Percentiles rank a stretch among this genome's conserved stretches.
Conservation (phyloP, 1,284 basidiomycete species). For the Fomitopsis pinicola region DNA sequence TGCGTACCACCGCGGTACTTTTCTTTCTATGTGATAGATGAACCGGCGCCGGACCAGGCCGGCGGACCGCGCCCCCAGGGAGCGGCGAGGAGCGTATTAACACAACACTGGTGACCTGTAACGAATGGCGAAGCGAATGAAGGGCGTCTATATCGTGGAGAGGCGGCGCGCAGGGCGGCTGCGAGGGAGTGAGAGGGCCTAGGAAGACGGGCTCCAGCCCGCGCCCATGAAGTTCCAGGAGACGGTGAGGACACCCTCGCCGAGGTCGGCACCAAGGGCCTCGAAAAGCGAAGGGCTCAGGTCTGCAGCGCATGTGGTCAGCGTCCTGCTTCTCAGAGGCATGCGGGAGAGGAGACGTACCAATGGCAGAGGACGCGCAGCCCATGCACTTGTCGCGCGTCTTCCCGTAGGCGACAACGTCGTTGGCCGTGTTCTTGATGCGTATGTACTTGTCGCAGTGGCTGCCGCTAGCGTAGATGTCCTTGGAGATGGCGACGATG, state of each 20-base stretch:
- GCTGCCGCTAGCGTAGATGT: slow-evolving; percentile 29
- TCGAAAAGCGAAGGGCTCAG: slow-evolving; percentile 23
- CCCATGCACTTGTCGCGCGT: slow-evolving; percentile 33
- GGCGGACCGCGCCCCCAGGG: not conserved
- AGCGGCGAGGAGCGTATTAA: not conserved
- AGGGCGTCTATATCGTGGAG: not conserved
- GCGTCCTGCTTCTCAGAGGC: not conserved
- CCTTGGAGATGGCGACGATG: slow-evolving; percentile 36
- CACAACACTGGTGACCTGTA: not conserved
- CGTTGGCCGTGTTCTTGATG: slow-evolving; percentile 30
- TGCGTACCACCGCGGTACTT: too few species aligned
- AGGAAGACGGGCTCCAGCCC: slow-evolving; percentile 3
- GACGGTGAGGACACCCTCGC: slow-evolving; percentile 16
- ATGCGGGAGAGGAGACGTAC: slow-evolving; percentile 23
- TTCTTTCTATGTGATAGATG: not conserved
- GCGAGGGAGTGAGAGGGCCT: not conserved
- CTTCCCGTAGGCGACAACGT: slow-evolving; percentile 26
- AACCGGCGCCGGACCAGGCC: too few species aligned
- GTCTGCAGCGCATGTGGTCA: slow-evolving; percentile 10
- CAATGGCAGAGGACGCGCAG: slow-evolving; percentile 30
- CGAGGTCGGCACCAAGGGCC: slow-evolving; percentile 15
- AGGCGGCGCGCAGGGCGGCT: not conserved
- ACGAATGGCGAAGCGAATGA: not conserved
- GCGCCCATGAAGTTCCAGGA: slow-evolving; percentile 17
- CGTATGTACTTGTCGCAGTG: slow-evolving; percentile 34